Base-by-base conservation (phyloP, 1,139 yeast species). In the Geotrichum fermentans region DNA sequence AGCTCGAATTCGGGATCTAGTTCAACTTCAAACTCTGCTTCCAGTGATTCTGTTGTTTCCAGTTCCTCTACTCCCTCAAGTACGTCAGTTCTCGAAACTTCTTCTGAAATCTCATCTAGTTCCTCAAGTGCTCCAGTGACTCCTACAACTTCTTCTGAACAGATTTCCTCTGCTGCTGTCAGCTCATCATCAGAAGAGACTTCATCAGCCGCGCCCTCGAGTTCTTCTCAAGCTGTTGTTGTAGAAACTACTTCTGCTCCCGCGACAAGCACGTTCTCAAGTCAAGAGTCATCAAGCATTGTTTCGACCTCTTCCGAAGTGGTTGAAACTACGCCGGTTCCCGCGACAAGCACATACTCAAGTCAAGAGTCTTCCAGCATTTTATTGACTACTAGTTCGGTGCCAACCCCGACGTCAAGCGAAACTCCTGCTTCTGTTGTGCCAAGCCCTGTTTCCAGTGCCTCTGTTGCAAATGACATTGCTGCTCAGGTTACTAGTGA, bases 1-100 rank as follows among this genome's bases (percentile, higher is more conserved):
- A 42, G 47, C 40, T 36, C 51, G 32, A 49, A 51, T 33, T 44
- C 53, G 26, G 18, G 40, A 14, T 48, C 55, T 17, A 40, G 41
- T 35, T 47, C 55, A 14, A 34, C 39, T 30, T 43, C 53, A 22
- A 46, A 44, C 34, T 38, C 55, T 32, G 51, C 35, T 13, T 20
- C 55, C 51, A 29, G 47, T 26, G 21, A 56, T 14, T 28, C 28
- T 24, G 28, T 6, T 24, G 28, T 55, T 13, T 44, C 53, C 20
- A 45, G 60, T 16, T 39, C 55, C 10, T 52, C 58, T 24, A 46
- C 51, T 38, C 28, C 17, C 16, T 3, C 39, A n/a, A 20, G 28
- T 14, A n/a, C 41, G n/a, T 26, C 35, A n/a, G 8, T 14, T 10
- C 16, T 40, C 20, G n/a, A 37, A 7, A 17, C 38, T 16, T 14